Evolutionary conservation across 1,139 yeast species (phyloP), one percentile per base, ranked within the genome.

Genomic region (Yamadazyma epiphylla): DNA sequence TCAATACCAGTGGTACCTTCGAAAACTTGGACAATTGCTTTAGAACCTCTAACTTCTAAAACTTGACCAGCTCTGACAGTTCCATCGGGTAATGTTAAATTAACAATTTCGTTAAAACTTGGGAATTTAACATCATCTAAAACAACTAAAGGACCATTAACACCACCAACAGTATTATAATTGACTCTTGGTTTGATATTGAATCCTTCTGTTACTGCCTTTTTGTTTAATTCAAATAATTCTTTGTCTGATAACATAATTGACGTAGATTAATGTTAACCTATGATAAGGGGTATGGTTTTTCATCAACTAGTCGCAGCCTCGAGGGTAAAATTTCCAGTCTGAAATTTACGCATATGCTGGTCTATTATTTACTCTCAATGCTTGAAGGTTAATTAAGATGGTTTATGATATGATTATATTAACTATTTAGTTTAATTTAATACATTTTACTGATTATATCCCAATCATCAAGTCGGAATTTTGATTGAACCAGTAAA

Each of bases 1-100:
- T 94, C 98, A 49, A 89, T 84, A 51, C 97, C 97, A 5, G 95
- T 80, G 29, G 98, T 89, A 55, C 98, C 98, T 69, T 91, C 97
- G 55, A 91, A 91, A 34, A 91, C 98, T 74, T 91, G 99, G 32
- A 91, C 99, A 62, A 91, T 80, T 31, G 99, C 99, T 55, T 94
- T 83, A 52, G 85, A 79, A 38, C 98, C 98, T 64, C 94, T 82
- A 37, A 94, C 97, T 68, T 91, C 99, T 53, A 91, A 77, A 25
- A 91, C 98, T 67, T 91, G 98, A 51, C 99, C 99, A 39, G 95
- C 95, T 64, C 98, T 83, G 30, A 70, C 65, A 20, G 91, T 64
- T 7, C 99, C 98, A 57, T 94, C 98, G 27, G 98, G 98, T 41
- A 91, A 73, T 4, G 98, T 91, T 53, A 91, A 73, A 60, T 88